These are phyloP conservation scores for Fonsecaea erecta DNA, from an alignment of 2,329 filamentous ascomycete genomes.

Conservation along the genomic window DNA sequence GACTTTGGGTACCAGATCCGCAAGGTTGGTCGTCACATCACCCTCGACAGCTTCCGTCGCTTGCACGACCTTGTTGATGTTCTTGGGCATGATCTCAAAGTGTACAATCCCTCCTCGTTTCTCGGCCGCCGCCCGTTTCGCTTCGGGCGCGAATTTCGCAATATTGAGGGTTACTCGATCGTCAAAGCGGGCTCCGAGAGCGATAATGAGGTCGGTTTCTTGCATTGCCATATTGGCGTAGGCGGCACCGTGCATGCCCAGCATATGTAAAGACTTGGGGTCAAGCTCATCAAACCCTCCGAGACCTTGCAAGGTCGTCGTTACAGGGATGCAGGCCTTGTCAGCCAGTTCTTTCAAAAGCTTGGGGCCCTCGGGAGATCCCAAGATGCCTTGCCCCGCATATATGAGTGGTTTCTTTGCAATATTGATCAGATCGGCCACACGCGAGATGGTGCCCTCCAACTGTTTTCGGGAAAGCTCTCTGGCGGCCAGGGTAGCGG, in stretches of 20 bases:
- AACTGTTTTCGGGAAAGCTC: constrained; percentile 75
- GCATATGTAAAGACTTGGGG: constrained; percentile 94
- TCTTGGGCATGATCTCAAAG: constrained; percentile 99
- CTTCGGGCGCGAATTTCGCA: constrained; percentile 84
- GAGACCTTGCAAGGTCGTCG: constrained; percentile 91
- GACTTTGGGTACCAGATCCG: constrained; percentile 73
- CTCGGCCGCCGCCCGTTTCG: constrained; percentile 81
- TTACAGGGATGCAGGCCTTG: constrained; percentile 89
- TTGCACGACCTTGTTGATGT: constrained; percentile 99
- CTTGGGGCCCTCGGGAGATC: constrained; percentile 75
- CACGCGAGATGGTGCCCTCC: constrained; percentile 71
- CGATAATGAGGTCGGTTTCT: constrained; percentile 93
- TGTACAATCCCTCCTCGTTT: constrained; percentile 92
- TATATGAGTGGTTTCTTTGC: constrained; percentile 96
- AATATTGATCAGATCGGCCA: constrained; percentile 80
- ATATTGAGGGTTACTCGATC: constrained; percentile 88
- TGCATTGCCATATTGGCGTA: constrained; percentile 99
- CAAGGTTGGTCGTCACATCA: constrained; percentile 81
- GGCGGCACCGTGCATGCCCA: constrained; percentile 96
- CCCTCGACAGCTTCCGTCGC: constrained; percentile 95
- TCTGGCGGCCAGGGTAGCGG: constrained; percentile 79
- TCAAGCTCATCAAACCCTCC: constrained; percentile 92
- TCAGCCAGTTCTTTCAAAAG: constrained; percentile 85
- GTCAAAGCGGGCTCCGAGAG: constrained; percentile 90
- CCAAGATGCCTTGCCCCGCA: constrained; percentile 86